Evolutionary conservation across 441 rosid genomes (phyloP).

Genomic region (Macaranga tanarius): DNA sequence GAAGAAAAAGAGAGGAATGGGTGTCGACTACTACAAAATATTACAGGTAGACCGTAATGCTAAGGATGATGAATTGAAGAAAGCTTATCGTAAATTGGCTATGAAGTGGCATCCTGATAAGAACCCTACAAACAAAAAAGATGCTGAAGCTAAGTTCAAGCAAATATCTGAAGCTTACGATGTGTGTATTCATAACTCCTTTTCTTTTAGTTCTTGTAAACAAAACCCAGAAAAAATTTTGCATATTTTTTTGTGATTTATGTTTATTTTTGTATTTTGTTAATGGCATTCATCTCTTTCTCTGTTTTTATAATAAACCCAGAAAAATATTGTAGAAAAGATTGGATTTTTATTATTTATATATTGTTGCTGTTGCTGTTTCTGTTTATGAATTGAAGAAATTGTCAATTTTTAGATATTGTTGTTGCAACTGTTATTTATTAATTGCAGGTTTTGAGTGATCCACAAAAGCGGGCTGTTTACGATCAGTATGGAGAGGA

Average conservation of each 20-base stretch:
- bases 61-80: slow-evolving; percentile 78
- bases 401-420: too few relatives aligned
- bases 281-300: not conserved
- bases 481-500: slow-evolving; percentile 89
- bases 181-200: slow-evolving; percentile 25
- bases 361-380: not conserved
- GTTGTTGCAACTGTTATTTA: not conserved
- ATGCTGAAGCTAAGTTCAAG: slow-evolving; percentile 80
- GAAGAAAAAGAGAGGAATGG: slow-evolving; percentile 36
- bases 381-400: too few relatives aligned
- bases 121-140: slow-evolving; percentile 73
- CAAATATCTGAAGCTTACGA: slow-evolving; percentile 88
- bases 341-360: not conserved
- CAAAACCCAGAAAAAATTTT: not conserved
- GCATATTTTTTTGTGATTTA: not conserved
- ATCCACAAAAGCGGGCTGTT: slow-evolving; percentile 67
- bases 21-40: slow-evolving; percentile 64
- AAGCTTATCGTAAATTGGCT: slow-evolving; percentile 79
- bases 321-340: not conserved
- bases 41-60: slow-evolving; percentile 69
- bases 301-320: too few relatives aligned
- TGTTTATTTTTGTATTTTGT: not conserved
- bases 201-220: not conserved
- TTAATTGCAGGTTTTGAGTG: slow-evolving; percentile 67
- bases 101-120: slow-evolving; percentile 96